phyloP scores from a whole-genome alignment of 2,329 filamentous ascomycete species.

The Colletotrichum caudatum region DNA sequence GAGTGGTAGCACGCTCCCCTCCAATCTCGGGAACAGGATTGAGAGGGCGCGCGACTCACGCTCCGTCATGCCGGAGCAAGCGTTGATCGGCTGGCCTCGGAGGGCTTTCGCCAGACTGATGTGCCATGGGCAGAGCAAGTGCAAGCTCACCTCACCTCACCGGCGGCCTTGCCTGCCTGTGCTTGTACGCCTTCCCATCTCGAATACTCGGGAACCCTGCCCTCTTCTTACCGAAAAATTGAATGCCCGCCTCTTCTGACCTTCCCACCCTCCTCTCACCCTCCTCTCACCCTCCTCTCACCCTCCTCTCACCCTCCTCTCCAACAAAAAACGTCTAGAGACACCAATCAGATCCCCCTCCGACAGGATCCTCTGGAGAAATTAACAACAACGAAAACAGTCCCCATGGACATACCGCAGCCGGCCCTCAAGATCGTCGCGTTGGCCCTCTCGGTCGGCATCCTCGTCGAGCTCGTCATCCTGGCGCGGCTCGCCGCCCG shows the following conservation, averaged over 20 bases:
- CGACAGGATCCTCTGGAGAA: too few relatives aligned
- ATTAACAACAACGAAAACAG: too few relatives aligned
- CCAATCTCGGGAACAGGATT: too few relatives aligned
- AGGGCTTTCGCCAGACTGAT: too few relatives aligned
- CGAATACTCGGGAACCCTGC: neutral
- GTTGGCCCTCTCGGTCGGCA: neutral
- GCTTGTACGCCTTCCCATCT: neutral
- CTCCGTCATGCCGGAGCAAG: too few relatives aligned
- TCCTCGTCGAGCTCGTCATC: constrained; percentile 2
- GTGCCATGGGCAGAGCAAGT: too few relatives aligned
- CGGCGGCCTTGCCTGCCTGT: neutral
- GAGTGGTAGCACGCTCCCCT: too few relatives aligned
- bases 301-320: too few relatives aligned
- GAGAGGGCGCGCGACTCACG: too few relatives aligned
- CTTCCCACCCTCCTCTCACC: too few relatives aligned
- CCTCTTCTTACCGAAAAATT: neutral
- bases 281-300: neutral
- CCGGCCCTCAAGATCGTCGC: neutral
- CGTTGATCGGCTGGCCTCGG: too few relatives aligned
- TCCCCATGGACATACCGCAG: neutral
- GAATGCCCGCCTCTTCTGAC: neutral
- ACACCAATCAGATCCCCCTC: neutral
- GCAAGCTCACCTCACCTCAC: too few relatives aligned
- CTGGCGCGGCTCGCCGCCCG: neutral
- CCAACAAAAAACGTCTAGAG: neutral